Evolutionary conservation across 768 basidiomycete genomes (phyloP).

Genomic region (Leucosporidium creatinivorum): DNA sequence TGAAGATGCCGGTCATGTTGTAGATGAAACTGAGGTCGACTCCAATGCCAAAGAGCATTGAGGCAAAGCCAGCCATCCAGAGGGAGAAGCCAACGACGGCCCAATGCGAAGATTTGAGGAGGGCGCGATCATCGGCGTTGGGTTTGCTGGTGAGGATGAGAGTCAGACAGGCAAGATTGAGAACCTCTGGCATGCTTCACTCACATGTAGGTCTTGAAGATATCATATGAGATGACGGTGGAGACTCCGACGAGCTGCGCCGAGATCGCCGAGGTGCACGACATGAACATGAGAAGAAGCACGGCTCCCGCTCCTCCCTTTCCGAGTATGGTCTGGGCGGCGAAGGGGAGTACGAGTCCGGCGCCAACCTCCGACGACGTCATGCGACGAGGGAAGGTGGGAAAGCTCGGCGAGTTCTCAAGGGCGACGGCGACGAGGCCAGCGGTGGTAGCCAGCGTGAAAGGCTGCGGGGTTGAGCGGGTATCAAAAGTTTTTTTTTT

Average conservation of each 20-base stretch:
- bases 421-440: constrained; percentile 29
- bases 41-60: constrained; percentile 36
- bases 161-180: neutral
- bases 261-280: constrained; percentile 9
- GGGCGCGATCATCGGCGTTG: constrained; percentile 2
- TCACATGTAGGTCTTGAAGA: constrained; percentile 18
- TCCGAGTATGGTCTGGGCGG: constrained; percentile 11
- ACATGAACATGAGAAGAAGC: constrained; percentile 20
- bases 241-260: constrained; percentile 17
- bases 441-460: constrained; percentile 45
- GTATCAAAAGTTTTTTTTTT: no score
- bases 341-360: constrained; percentile 17
- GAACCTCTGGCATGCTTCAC: no score
- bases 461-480: constrained; percentile 38
- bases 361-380: constrained; percentile 6
- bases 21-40: constrained; percentile 41
- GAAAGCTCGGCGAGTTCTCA: constrained; percentile 19
- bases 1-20: constrained; percentile 11
- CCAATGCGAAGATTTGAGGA: constrained; percentile 7
- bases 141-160: neutral
- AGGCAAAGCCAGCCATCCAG: constrained; percentile 39
- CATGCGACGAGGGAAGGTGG: constrained; percentile 21
- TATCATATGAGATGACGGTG: constrained; percentile 22
- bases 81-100: constrained; percentile 37
- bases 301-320: constrained; percentile 18